Conservation (phyloP, 257 asterid genomes). For the Solanum clarkiae region DNA sequence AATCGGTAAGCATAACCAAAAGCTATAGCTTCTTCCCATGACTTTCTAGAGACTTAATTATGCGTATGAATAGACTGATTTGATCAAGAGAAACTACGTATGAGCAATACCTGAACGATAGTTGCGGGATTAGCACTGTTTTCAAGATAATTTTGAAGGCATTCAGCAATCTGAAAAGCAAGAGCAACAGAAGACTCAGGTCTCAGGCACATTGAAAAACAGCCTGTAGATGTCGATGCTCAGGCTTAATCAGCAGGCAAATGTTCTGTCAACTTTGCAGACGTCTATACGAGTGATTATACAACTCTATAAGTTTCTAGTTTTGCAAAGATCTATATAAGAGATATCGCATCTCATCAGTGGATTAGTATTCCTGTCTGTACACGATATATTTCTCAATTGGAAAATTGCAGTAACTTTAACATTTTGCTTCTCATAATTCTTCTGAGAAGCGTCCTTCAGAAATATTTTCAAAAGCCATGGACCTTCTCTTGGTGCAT, state of each 20-base stretch:
- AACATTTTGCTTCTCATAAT: background rate
- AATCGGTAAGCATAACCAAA: background rate
- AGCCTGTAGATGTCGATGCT: background rate
- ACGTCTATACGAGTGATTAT: background rate
- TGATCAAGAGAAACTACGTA: background rate
- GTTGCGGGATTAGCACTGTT: slow-evolving; percentile 48
- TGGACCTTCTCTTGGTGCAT: background rate
- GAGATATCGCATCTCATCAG: background rate
- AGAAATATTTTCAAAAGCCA: no score
- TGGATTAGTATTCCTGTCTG: background rate
- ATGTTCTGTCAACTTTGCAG: background rate
- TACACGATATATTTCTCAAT: background rate
- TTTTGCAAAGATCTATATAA: background rate
- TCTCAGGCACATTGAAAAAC: background rate
- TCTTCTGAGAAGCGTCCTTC: background rate
- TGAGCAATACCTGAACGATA: slow-evolving; percentile 29
- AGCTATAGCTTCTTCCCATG: background rate
- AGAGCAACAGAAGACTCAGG: background rate
- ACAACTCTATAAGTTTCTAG: background rate
- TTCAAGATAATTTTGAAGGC: slow-evolving; percentile 34
- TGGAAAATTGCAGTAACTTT: background rate
- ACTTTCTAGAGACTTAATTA: background rate
- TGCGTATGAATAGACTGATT: no score
- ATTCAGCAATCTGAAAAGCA: slow-evolving; percentile 32
- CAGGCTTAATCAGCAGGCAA: background rate